Base-by-base conservation (phyloP, 2,329 filamentous ascomycete genomes). In the Paraphoma chrysanthemicola region DNA sequence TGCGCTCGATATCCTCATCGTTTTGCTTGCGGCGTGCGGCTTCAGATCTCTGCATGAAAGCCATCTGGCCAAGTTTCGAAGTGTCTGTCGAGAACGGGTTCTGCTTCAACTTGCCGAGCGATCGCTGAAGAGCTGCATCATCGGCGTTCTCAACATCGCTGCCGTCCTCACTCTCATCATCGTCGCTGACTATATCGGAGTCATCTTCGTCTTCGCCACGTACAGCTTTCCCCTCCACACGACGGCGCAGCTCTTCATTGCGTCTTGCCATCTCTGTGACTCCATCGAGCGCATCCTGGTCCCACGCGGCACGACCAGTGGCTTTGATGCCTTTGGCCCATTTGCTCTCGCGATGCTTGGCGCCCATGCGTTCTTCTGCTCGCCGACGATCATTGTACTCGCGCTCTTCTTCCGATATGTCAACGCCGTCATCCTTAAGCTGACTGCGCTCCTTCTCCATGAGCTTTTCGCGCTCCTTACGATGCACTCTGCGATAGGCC, bases 11-110 rank as follows among this genome's bases (percentile, higher is more conserved):
- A 31, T 92, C 86, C 53, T 91, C 90, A 67, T 97, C 91, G 65
- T 98, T 97, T 54, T 88, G 85, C 60, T 89, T 86, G 75, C 89
- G 93, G 68, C 88, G 87, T 38, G 88, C 83, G 29, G 89, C 90
- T 70, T 97, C 93, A 1, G 93, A 92, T 64, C 90, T 92, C 68
- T 90, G 88, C 95, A 99, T 98, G 74, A 99, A 99, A 59, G 92
- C 91, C 89, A 99, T 92, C 49, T 86, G 85, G 77, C 91, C 88
- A 6, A 99, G 80, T 66, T 87, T 89, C 12, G 89, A 88, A 38
- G 69, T 59, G 17, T 86, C 86, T 5, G 87, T 88, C 1, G 85
- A 86, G 48, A 73, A 74, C 42, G 86, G 87, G 53, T 78, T 76
- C 31, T 74, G 70, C 42, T 80, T 67, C 6, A 77, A 59, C 46